Evolutionary conservation across 306 rosid species (phyloP).

Genomic region (Acacia crassicarpa): DNA sequence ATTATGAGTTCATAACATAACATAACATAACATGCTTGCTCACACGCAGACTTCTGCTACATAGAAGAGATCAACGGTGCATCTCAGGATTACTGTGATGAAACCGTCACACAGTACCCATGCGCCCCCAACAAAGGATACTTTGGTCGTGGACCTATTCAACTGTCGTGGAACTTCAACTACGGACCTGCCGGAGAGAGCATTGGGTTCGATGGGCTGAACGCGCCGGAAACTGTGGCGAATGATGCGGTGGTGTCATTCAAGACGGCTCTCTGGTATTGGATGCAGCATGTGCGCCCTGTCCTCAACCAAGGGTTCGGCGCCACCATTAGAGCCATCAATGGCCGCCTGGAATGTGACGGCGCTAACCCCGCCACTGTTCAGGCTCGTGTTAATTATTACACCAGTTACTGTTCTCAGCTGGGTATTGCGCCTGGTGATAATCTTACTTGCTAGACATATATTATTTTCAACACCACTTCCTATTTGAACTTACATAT

Average conservation of each 20-base stretch:
- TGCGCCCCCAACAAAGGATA: constrained; percentile 72
- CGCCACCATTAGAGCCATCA: constrained; percentile 85
- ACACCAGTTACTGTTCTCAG: constrained; percentile 58
- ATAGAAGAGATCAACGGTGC: constrained; percentile 87
- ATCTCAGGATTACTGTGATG: constrained; percentile 77
- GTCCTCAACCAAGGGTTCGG: constrained; percentile 72
- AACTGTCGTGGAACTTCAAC: constrained; percentile 84
- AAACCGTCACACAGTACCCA: constrained; percentile 56
- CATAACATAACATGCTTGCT: not conserved
- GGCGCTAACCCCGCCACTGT: constrained; percentile 58
- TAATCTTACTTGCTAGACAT: constrained; percentile 59
- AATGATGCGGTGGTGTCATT: constrained; percentile 58
- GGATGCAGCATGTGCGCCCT: constrained; percentile 66
- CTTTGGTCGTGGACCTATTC: constrained; percentile 48
- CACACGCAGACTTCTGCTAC: constrained; percentile 44
- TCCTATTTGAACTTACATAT: no score
- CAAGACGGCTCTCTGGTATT: constrained; percentile 86
- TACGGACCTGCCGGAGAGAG: constrained; percentile 75
- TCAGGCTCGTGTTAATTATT: constrained; percentile 50
- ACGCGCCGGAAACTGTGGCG: constrained; percentile 72
- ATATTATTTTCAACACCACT: no score
- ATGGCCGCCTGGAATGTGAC: constrained; percentile 77
- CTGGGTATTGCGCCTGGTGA: constrained; percentile 71
- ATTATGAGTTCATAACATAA: no score
- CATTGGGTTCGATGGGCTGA: constrained; percentile 66